phyloP scores from a whole-genome alignment of 192 early-diverging fungal genomes.

The Rhizophagus prolifer region DNA sequence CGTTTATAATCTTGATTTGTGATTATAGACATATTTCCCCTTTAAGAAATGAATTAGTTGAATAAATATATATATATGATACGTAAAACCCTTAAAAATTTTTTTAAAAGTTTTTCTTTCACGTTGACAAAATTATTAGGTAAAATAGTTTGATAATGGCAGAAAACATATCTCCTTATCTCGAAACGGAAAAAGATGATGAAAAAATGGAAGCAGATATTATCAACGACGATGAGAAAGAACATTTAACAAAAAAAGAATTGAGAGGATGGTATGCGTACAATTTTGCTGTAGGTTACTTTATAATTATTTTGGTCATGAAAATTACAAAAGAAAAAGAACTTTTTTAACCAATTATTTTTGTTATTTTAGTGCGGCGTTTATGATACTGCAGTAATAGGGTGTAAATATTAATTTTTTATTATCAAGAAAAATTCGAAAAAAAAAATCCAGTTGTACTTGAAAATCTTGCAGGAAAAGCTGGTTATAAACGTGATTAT shows the following conservation, averaged over 20 bases:
- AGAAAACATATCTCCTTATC: no score
- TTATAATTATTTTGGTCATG: neutral
- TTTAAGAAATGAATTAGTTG: no score
- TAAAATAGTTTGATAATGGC: no score
- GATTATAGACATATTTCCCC: no score
- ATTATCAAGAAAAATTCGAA: neutral
- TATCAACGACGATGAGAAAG: neutral
- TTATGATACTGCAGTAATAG: neutral
- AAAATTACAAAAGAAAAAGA: neutral
- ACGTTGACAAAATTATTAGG: no score
- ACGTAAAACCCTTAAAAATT: no score
- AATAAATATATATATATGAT: no score
- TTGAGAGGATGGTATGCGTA: neutral
- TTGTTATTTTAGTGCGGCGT: neutral
- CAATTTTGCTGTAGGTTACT: neutral
- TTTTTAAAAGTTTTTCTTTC: no score
- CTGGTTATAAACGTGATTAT: neutral
- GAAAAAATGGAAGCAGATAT: no score
- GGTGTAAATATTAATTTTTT: neutral
- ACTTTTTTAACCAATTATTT: neutral
- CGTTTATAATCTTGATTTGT: no score
- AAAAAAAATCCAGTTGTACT: neutral
- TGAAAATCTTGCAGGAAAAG: neutral
- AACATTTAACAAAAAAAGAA: neutral
- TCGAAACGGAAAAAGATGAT: no score